Conservation (phyloP, 805 yeast species). For the Nematodospora valgi region DNA sequence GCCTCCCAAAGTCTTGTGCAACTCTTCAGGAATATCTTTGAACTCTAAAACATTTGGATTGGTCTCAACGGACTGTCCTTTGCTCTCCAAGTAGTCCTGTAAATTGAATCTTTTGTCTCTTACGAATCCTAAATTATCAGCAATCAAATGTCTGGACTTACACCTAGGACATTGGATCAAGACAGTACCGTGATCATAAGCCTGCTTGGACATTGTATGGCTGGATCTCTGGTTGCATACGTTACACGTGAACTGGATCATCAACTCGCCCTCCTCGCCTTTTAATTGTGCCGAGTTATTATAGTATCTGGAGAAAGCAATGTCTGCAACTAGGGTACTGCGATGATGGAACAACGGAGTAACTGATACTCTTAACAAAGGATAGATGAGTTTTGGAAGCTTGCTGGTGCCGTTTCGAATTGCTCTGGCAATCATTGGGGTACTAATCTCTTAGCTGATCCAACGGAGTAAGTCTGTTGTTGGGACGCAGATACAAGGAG, state of each 20-base stretch:
- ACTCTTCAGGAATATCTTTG: constrained; percentile 61
- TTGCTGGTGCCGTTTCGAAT: too few relatives aligned
- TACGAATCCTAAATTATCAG: constrained; percentile 70
- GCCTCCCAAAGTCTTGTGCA: constrained; percentile 43
- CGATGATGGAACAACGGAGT: too few relatives aligned
- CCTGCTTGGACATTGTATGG: constrained; percentile 90
- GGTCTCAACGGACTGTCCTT: constrained; percentile 63
- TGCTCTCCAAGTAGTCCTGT: constrained; percentile 69
- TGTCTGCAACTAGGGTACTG: too few relatives aligned
- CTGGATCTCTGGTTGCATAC: constrained; percentile 79
- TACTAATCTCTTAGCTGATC: too few relatives aligned
- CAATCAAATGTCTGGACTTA: constrained; percentile 80
- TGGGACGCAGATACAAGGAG: too few relatives aligned
- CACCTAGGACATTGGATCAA: constrained; percentile 91
- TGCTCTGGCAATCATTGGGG: too few relatives aligned
- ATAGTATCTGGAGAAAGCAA: too few relatives aligned
- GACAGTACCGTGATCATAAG: constrained; percentile 83
- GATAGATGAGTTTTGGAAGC: too few relatives aligned
- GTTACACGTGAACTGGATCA: constrained; percentile 92
- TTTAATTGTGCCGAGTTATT: neutral
- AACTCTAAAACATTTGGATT: constrained; percentile 60
- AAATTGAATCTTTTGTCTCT: constrained; percentile 75
- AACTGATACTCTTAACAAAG: too few relatives aligned
- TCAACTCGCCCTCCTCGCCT: constrained; percentile 40
- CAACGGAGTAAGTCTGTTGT: too few relatives aligned